Conservation (phyloP, 371 early-diverging fungal genomes). For the Syncephalastrum sp. region DNA sequence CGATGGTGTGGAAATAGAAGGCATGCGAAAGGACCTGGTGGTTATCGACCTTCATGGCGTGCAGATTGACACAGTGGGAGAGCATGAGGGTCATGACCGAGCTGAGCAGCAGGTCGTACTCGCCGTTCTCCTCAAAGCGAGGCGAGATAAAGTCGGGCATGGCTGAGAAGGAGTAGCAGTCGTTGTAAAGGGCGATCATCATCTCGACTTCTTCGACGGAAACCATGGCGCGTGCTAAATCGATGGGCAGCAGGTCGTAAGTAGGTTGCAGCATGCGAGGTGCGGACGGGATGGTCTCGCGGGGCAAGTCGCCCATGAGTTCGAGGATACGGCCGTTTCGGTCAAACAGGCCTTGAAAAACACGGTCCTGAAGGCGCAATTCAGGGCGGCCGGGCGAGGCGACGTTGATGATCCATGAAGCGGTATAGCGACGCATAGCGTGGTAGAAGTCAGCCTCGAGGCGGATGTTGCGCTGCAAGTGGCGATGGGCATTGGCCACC, state of each 20-base stretch:
- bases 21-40: conserved; percentile 20
- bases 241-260: conserved; percentile 10
- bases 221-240: conserved; percentile 25
- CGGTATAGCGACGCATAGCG: conserved; percentile 20
- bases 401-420: conserved; percentile 15
- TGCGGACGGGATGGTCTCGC: conserved; percentile 17
- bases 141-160: conserved; percentile 26
- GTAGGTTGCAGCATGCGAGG: conserved; percentile 10
- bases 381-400: conserved; percentile 16
- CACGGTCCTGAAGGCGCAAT: conserved; percentile 18
- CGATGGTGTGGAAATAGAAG: conserved; percentile 20
- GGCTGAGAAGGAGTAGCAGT: conserved; percentile 26
- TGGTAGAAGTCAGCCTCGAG: conserved; percentile 22
- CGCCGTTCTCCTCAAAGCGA: conserved; percentile 18
- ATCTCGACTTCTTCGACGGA: conserved; percentile 23
- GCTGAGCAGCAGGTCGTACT: conserved; percentile 20
- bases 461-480: conserved; percentile 19
- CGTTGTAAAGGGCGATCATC: conserved; percentile 27
- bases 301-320: conserved; percentile 11
- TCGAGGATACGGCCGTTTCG: conserved; percentile 17
- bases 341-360: conserved; percentile 15
- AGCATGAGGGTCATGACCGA: conserved; percentile 23
- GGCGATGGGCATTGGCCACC: conserved; percentile 16
- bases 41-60: conserved; percentile 22
- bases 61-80: conserved; percentile 23